Conservation (phyloP, 2,329 filamentous ascomycete genomes). For the Penicillium fuscoglaucum region DNA sequence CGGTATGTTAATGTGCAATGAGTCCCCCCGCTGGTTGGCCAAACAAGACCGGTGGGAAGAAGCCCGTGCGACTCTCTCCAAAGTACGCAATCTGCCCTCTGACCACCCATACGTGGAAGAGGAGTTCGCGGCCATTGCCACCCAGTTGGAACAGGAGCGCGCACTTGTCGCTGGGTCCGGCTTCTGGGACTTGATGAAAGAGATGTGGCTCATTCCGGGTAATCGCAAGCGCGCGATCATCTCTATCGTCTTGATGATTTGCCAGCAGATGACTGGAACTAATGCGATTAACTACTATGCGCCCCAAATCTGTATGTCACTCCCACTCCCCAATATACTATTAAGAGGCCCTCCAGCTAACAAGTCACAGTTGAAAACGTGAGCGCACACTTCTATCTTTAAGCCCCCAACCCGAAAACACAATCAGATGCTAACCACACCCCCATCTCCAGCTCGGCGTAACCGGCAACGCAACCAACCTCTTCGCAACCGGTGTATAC, state of each 20-base stretch:
- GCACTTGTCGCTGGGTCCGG: conserved; percentile 54
- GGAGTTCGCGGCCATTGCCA: conserved; percentile 62
- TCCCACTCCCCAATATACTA: no score
- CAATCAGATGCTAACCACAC: neutral
- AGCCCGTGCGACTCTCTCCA: conserved; percentile 57
- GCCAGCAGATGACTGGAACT: conserved; percentile 55
- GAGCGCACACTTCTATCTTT: conserved; percentile 1
- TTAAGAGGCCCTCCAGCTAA: conserved; percentile 7
- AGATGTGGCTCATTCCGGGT: conserved; percentile 61
- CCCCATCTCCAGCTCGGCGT: conserved; percentile 57
- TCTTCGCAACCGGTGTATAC: conserved; percentile 74
- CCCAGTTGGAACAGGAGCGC: conserved; percentile 63
- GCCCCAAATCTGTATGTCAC: conserved; percentile 63
- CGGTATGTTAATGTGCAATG: conserved; percentile 64
- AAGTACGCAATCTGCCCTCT: conserved; percentile 56
- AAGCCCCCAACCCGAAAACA: neutral
- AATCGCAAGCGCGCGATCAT: conserved; percentile 57
- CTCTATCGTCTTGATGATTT: conserved; percentile 55
- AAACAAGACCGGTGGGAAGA: conserved; percentile 68
- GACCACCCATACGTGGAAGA: conserved; percentile 58
- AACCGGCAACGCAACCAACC: conserved; percentile 54
- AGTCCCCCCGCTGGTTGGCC: conserved; percentile 68
- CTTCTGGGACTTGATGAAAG: conserved; percentile 60
- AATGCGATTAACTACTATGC: conserved; percentile 69
- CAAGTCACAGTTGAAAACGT: conserved; percentile 21